Conservation (phyloP, 371 early-diverging fungal genomes). For the Saksenaea vasiformis region DNA sequence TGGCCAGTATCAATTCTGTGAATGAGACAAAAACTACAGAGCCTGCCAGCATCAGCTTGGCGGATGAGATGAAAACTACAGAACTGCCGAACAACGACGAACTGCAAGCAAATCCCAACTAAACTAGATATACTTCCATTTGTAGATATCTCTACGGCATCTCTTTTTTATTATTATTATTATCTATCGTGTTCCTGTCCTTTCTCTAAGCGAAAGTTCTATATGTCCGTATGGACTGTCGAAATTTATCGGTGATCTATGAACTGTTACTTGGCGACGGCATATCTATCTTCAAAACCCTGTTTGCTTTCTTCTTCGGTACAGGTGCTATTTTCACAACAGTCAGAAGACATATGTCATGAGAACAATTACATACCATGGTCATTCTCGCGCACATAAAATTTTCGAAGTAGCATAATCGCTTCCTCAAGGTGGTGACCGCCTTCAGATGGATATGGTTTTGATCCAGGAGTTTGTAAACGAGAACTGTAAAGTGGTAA, state of each 20-base stretch:
- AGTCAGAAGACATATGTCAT: neutral
- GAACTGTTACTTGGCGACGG: neutral
- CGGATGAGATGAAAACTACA: neutral
- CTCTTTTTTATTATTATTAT: neutral
- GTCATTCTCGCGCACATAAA: constrained; percentile 90
- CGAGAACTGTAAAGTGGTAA: constrained; percentile 12
- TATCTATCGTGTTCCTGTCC: neutral
- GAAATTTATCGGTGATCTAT: neutral
- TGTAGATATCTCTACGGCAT: neutral
- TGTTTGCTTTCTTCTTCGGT: constrained; percentile 83
- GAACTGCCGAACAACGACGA: neutral
- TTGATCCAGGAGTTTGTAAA: constrained; percentile 30
- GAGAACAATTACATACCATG: constrained; percentile 58
- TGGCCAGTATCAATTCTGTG: neutral
- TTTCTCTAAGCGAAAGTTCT: neutral
- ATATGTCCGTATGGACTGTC: neutral
- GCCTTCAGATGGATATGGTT: constrained; percentile 63
- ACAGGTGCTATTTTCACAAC: constrained; percentile 65
- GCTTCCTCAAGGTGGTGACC: constrained; percentile 84
- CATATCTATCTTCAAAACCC: constrained; percentile 74
- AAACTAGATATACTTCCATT: neutral
- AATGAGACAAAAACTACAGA: neutral
- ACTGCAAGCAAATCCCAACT: neutral
- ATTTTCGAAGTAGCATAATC: constrained; percentile 81
- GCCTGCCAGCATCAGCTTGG: neutral